Evolutionary conservation across 768 basidiomycete genomes (phyloP), one percentile per base, ranked within the genome.

Genomic region (Russula dissimulans): DNA sequence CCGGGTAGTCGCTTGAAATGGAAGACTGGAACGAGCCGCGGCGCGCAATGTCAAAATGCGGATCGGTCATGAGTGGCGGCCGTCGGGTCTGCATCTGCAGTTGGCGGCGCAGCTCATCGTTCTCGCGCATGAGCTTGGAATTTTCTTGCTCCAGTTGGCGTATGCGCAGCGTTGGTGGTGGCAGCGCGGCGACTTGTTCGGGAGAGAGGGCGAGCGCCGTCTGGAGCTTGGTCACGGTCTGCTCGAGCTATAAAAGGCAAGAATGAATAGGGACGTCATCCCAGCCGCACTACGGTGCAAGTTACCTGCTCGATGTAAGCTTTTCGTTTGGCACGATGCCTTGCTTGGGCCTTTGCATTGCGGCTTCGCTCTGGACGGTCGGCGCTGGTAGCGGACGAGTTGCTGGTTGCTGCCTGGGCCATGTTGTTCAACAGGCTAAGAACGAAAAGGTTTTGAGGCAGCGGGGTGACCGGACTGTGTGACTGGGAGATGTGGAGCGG

Each of bases 291-390:
- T 5, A 36, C 7, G 34, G 34, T 36, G 34, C 34, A 22, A 5
- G 5, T 26, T 55, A 89, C 90, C 80, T 91, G 88, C 66, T 92
- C 89, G 69, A 93, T 91, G 77, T 93, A 93, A 11, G 91, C 91
- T 76, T 93, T 93, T 74, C 91, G 81, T 73, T 93, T 93, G 71
- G 90, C 91, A 62, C 91, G 84, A 78, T 93, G 91, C 67, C 91
- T 78, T 39, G 91, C 91, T 76, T 93, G 91, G 10, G 91, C 91
- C 73, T 85, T 86, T 56, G 87, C 87, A 76, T 90, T 90, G 77
- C 88, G 86, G 80, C 86, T 87, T 67, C 87, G 84, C 74, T 88
- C 87, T 77, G 87, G 87, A 29, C 63, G 63, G 54, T 60, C 53
- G 15, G 43, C 17, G 3, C 1, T 3, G 9, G 44, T 1, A 3